phyloP scores from a whole-genome alignment of 2,329 filamentous ascomycete species.

The Trichoderma sp. region DNA sequence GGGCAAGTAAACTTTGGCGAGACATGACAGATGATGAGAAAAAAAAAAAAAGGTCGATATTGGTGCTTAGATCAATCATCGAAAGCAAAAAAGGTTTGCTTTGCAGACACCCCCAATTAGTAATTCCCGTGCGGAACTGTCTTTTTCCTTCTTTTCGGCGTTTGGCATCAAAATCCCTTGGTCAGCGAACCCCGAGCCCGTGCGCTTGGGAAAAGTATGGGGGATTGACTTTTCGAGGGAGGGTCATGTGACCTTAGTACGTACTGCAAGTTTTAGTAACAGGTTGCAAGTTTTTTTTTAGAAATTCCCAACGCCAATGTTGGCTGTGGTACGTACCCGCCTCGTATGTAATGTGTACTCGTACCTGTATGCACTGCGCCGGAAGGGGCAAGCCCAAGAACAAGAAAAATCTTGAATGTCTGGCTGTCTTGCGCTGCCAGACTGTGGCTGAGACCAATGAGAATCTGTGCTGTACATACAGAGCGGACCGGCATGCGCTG shows the following conservation, averaged over 20 bases:
- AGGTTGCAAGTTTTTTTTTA: background rate
- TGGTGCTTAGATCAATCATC: background rate
- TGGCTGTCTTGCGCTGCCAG: background rate
- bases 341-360: background rate
- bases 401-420: background rate
- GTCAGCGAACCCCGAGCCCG: background rate
- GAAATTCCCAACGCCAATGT: background rate
- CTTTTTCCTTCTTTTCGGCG: background rate
- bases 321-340: background rate
- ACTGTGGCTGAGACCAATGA: conserved; percentile 17
- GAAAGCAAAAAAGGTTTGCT: background rate
- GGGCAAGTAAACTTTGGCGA: background rate
- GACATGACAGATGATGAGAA: conserved; percentile 1
- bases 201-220: background rate
- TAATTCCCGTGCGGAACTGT: background rate
- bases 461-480: background rate
- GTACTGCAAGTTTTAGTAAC: background rate
- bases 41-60: background rate
- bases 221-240: background rate
- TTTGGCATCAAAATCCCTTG: background rate
- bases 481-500: background rate
- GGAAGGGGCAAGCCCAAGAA: background rate
- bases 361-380: background rate
- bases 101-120: conserved; percentile 8
- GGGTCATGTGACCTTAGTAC: conserved; percentile 11